Conservation (phyloP, 208 protist genomes). For the Leishmania arabica region DNA sequence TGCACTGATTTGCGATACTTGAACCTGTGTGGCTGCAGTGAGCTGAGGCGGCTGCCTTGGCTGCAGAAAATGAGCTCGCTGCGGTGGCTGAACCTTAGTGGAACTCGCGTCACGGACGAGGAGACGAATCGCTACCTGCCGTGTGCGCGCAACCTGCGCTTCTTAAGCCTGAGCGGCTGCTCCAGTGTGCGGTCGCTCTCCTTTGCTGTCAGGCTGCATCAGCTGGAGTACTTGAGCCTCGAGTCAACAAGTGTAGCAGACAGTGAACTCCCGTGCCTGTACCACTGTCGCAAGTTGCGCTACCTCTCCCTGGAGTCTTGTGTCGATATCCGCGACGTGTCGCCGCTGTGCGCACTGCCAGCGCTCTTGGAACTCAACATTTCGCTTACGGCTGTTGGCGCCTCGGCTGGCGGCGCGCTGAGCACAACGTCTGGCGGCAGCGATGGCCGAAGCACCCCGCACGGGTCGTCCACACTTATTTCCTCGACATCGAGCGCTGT, state of each 20-base stretch:
- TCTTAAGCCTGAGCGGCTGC: conserved; percentile 59
- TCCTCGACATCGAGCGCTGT: conserved; percentile 3
- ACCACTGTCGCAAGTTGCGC: conserved; percentile 30
- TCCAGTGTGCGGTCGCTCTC: conserved; percentile 21
- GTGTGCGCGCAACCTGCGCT: conserved; percentile 29
- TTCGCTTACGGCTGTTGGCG: conserved; percentile 26
- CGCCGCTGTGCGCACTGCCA: conserved; percentile 27
- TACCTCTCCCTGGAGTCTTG: conserved; percentile 58
- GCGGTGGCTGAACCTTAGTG: conserved; percentile 46
- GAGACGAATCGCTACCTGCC: conserved; percentile 25
- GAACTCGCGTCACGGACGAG: conserved; percentile 46
- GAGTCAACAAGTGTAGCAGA: conserved; percentile 53
- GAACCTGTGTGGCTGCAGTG: conserved; percentile 45
- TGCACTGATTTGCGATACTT: conserved; percentile 54
- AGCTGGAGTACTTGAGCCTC: conserved; percentile 51
- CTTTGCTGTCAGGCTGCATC: conserved; percentile 31
- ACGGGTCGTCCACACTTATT: neutral
- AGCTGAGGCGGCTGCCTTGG: conserved; percentile 40
- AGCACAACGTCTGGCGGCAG: neutral
- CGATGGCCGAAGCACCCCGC: conserved; percentile 4
- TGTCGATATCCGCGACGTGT: conserved; percentile 38
- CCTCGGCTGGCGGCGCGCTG: neutral
- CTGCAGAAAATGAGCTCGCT: conserved; percentile 33
- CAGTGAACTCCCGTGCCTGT: conserved; percentile 30
- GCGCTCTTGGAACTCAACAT: conserved; percentile 56